Evolutionary conservation across 352 stramenopile genomes (phyloP).

Genomic region (Pythium phragmitis): DNA sequence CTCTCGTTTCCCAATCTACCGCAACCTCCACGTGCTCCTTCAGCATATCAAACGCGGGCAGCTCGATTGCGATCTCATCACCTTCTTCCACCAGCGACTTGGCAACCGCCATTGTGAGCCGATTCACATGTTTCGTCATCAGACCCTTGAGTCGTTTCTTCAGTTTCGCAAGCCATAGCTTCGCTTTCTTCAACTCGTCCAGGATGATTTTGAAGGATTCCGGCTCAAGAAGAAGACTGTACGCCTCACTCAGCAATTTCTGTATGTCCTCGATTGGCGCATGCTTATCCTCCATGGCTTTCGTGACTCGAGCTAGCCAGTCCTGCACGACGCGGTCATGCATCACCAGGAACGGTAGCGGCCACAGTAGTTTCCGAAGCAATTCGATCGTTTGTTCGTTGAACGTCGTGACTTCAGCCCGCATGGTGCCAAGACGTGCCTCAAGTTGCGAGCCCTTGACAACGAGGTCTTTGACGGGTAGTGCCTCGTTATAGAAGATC

Average conservation of each 20-base stretch:
- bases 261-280: conserved; percentile 56
- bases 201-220: conserved; percentile 75
- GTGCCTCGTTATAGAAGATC: conserved; percentile 77
- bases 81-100: conserved; percentile 79
- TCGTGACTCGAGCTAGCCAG: conserved; percentile 58
- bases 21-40: conserved; percentile 82
- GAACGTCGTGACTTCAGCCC: conserved; percentile 23
- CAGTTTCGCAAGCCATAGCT: conserved; percentile 79
- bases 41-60: conserved; percentile 71
- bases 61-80: conserved; percentile 71
- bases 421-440: conserved; percentile 30
- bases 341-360: conserved; percentile 59
- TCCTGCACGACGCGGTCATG: conserved; percentile 66
- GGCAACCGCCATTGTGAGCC: conserved; percentile 59
- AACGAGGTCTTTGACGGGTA: conserved; percentile 66
- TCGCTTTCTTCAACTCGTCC: conserved; percentile 80
- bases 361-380: conserved; percentile 65
- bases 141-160: conserved; percentile 79
- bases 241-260: conserved; percentile 53
- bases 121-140: conserved; percentile 65
- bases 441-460: conserved; percentile 42
- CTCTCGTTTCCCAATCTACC: conserved; percentile 75
- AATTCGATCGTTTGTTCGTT: conserved; percentile 36
- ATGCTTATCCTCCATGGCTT: conserved; percentile 64
- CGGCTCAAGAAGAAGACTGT: conserved; percentile 63